Conservation (phyloP, 345 rosid species). For the Laguncularia racemosa region DNA sequence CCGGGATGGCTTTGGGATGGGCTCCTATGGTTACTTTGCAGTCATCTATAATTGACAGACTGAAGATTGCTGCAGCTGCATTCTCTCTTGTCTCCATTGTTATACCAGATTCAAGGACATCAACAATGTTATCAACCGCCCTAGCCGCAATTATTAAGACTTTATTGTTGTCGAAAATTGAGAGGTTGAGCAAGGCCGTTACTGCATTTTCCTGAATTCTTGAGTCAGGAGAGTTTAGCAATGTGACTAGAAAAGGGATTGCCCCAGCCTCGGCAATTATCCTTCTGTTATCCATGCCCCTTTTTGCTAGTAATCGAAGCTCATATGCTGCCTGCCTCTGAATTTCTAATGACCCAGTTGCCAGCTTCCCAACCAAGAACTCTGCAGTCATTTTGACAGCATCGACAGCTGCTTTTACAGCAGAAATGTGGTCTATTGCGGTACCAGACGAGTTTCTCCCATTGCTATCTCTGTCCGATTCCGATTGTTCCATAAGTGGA, state of each 20-base stretch:
- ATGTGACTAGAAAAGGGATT: slow-evolving; percentile 50
- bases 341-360: slow-evolving; percentile 47
- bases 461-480: slow-evolving; percentile 19
- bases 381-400: slow-evolving; percentile 65
- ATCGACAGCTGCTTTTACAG: slow-evolving; percentile 38
- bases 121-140: slow-evolving; percentile 43
- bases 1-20: slow-evolving; percentile 37
- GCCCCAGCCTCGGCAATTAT: slow-evolving; percentile 60
- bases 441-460: slow-evolving; percentile 19
- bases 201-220: slow-evolving; percentile 63
- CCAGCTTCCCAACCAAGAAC: slow-evolving; percentile 65
- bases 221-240: slow-evolving; percentile 40
- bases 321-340: slow-evolving; percentile 72
- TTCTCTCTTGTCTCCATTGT: slow-evolving; percentile 65
- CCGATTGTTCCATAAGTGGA: slow-evolving; percentile 26
- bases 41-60: slow-evolving; percentile 51
- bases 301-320: slow-evolving; percentile 57
- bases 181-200: slow-evolving; percentile 60
- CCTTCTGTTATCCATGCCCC: slow-evolving; percentile 57
- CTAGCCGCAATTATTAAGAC: slow-evolving; percentile 61
- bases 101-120: slow-evolving; percentile 47
- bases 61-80: slow-evolving; percentile 63
- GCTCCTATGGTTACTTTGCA: slow-evolving; percentile 45
- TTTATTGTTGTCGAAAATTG: slow-evolving; percentile 55
- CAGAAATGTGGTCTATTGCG: slow-evolving; percentile 42